Percentiles rank a stretch among this genome's conserved stretches.
Evolutionary conservation across 2,329 filamentous ascomycete genomes (phyloP).

Genomic region (Ascochyta rabiei): DNA sequence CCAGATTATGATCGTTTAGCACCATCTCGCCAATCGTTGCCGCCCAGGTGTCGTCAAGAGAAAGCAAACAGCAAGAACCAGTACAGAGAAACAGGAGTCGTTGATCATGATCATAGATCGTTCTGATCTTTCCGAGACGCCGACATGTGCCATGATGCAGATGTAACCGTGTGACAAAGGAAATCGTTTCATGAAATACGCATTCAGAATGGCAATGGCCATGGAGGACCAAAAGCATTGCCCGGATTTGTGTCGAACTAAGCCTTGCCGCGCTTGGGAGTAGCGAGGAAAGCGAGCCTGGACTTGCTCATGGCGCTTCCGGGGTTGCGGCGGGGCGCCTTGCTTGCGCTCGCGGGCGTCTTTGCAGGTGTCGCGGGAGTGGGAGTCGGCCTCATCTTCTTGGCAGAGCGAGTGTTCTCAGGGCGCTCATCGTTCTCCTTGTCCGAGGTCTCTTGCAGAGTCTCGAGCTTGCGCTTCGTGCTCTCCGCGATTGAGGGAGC

Average conservation of each 20-base stretch:
- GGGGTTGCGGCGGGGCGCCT: constrained; percentile 39
- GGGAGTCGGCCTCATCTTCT: constrained; percentile 39
- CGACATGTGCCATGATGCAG: neutral
- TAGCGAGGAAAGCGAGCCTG: constrained; percentile 47
- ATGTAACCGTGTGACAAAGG: constrained; percentile 7
- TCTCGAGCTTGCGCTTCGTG: constrained; percentile 56
- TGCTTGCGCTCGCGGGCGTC: constrained; percentile 38
- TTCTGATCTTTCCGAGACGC: constrained; percentile 18
- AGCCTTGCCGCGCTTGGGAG: constrained; percentile 45
- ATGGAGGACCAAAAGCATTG: neutral
- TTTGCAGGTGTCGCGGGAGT: constrained; percentile 34
- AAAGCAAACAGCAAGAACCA: neutral
- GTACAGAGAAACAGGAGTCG: constrained; percentile 1
- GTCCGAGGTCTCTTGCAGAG: constrained; percentile 44
- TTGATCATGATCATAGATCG: constrained; percentile 15
- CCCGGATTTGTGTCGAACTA: constrained; percentile 6
- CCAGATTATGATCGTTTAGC: constrained; percentile 15
- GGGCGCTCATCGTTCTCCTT: constrained; percentile 52
- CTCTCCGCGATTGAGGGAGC: constrained; percentile 36
- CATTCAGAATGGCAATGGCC: neutral
- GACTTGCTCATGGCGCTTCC: constrained; percentile 45
- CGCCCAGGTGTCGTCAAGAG: constrained; percentile 14
- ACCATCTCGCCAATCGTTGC: constrained; percentile 19
- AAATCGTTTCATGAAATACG: constrained; percentile 1
- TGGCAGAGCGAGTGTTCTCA: constrained; percentile 40